Percentiles rank a stretch among this genome's conserved stretches.
These are phyloP conservation scores for Lyophyllum decastes DNA, from an alignment of 768 basidiomycete species.

Conservation along the genomic window DNA sequence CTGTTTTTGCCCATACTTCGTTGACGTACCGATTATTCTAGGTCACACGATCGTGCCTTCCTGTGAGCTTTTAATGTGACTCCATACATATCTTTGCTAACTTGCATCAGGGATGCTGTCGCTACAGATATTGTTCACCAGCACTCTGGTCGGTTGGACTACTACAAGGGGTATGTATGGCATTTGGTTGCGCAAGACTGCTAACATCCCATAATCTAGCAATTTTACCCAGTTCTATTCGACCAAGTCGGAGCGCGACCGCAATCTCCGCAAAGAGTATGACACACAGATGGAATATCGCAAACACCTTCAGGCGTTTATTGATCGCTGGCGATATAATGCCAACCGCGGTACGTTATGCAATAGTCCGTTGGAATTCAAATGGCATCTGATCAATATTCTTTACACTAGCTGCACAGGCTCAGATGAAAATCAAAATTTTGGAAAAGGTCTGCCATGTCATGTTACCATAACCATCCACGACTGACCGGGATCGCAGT, in stretches of 20 bases:
- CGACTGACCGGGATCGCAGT: slow-evolving; percentile 36
- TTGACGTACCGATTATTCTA: slow-evolving; percentile 27
- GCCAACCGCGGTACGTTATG: slow-evolving; percentile 76
- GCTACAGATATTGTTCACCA: slow-evolving; percentile 99
- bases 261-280: slow-evolving; percentile 91
- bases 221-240: slow-evolving; percentile 99
- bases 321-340: slow-evolving; percentile 98
- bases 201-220: slow-evolving; percentile 35
- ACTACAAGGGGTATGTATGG: slow-evolving; percentile 86
- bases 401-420: slow-evolving; percentile 77
- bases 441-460: slow-evolving; percentile 63
- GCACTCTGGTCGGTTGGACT: slow-evolving; percentile 89
- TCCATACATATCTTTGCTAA: neutral
- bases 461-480: neutral
- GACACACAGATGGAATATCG: slow-evolving; percentile 95
- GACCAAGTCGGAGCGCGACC: slow-evolving; percentile 93
- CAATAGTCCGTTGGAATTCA: neutral
- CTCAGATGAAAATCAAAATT: slow-evolving; percentile 74
- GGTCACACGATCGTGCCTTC: slow-evolving; percentile 97
- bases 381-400: neutral
- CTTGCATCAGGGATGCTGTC: slow-evolving; percentile 71
- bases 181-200: neutral
- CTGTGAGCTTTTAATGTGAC: slow-evolving; percentile 47
- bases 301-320: slow-evolving; percentile 95
- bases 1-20: neutral